Evolutionary conservation across 768 basidiomycete genomes (phyloP), one percentile per base, ranked within the genome.

Genomic region (Agaricus sinodeliciosus): DNA sequence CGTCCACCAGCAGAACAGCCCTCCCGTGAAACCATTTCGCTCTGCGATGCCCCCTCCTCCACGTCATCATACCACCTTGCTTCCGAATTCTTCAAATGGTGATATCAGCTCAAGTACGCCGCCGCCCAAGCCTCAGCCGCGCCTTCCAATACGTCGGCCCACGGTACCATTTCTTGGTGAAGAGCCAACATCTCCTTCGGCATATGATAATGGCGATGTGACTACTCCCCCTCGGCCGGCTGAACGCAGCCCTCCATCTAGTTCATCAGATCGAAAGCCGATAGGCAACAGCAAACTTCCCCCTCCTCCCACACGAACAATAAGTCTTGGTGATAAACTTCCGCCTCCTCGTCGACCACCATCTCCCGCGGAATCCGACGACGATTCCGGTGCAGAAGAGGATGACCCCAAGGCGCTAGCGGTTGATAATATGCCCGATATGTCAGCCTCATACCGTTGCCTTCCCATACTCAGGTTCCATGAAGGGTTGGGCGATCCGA

Each of bases 231-330:
- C 65, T 4, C 62, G 63, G 5, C 58, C 66, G 47, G 63, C 65
- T 8, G 59, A 39, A 12, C 70, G 64, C 28, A 65, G 56, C 1
- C 57, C 62, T 16, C 61, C 65, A 7, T 63, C 65, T 8, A 67
- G 65, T 59, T 65, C 39, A 19, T 54, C 3, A 31, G 57, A 40
- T 19, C 55, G 49, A 15, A 77, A 71, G 56, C 52, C 62, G 0
- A 49, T 78, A 15, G 72, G 74, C 22, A 59, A 65, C 40, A 63
- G 65, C 34, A 75, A 67, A 54, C 76, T 84, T 19, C 85, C 79
- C 0, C 89, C 89, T 0, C 89, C 89, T 0, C 89, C 89, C 0
- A 86, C 82, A 0, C 84, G 89, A 4, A 84, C 72, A 0, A 89
- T 90, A 42, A 85, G 70, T 0, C 70, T 77, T 0, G 84, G 85